Evolutionary conservation across 306 rosid genomes (phyloP).

Genomic region (Calophaca sinica): DNA sequence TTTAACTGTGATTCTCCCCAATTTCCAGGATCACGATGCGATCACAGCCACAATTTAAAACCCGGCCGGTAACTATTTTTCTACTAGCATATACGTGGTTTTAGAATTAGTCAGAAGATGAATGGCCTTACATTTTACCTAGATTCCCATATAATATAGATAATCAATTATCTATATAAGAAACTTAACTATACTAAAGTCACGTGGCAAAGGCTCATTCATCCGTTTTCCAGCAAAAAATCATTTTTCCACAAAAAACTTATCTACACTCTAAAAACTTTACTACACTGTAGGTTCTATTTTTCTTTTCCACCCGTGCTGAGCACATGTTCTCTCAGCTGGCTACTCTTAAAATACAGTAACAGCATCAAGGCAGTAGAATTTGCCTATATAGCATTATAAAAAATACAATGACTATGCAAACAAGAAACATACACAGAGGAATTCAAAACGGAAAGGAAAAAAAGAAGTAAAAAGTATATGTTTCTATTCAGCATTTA

Average conservation of each 20-base stretch:
- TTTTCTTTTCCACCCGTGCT: too few species aligned
- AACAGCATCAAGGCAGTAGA: background rate
- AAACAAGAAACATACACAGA: conserved; percentile 14
- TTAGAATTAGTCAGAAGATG: conserved; percentile 5
- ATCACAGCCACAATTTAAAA: too few species aligned
- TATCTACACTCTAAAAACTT: too few species aligned
- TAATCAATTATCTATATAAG: too few species aligned
- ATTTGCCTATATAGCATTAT: background rate
- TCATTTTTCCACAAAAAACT: too few species aligned
- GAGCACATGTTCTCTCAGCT: too few species aligned
- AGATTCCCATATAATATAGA: background rate
- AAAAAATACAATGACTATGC: background rate
- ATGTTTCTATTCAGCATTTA: background rate
- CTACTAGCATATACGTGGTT: background rate
- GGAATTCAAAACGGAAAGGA: background rate
- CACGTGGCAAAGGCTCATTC: too few species aligned
- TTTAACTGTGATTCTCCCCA: too few species aligned
- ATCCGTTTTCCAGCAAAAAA: too few species aligned
- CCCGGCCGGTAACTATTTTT: background rate
- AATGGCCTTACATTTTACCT: conserved; percentile 7
- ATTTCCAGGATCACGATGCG: too few species aligned
- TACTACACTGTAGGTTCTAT: too few species aligned
- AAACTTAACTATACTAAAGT: too few species aligned
- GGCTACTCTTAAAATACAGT: conserved; percentile 6
- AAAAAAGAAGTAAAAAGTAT: background rate